Percentiles rank a stretch among this genome's conserved stretches.
phyloP scores from a whole-genome alignment of 768 basidiomycete species.

The Symmetrospora coprosmae region DNA sequence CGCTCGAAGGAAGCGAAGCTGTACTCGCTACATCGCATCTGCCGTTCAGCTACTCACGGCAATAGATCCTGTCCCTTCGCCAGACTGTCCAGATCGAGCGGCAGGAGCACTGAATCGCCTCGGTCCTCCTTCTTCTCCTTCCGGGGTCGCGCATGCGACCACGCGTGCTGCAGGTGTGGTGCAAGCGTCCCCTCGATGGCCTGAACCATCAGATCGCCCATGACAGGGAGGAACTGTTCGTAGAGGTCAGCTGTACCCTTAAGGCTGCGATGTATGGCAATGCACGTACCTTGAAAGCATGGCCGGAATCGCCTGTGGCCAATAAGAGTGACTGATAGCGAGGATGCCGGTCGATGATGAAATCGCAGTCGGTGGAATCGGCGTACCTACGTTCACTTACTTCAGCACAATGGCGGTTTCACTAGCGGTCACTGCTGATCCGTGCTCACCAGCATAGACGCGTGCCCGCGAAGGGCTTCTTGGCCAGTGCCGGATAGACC shows the following conservation, averaged over 20 bases:
- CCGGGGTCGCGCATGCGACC: conserved; percentile 42
- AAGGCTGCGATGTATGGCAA: too few species aligned
- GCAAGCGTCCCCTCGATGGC: conserved; percentile 54
- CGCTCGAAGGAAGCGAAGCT: too few species aligned
- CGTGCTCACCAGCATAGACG: conserved; percentile 75
- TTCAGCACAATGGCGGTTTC: too few species aligned
- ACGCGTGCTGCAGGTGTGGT: conserved; percentile 45
- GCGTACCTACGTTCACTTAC: conserved; percentile 52
- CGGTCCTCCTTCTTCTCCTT: conserved; percentile 29
- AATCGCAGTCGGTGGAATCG: conserved; percentile 71
- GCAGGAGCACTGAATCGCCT: neutral
- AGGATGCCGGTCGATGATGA: conserved; percentile 68
- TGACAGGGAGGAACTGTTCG: conserved; percentile 64
- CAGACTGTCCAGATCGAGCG: neutral
- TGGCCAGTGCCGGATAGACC: conserved; percentile 63
- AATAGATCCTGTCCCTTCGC: neutral
- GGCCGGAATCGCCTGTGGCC: conserved; percentile 77
- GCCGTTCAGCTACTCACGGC: too few species aligned
- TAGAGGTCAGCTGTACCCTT: neutral
- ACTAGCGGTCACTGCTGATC: neutral
- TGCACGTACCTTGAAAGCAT: conserved; percentile 60
- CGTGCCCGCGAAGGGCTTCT: conserved; percentile 56
- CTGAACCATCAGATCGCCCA: conserved; percentile 63
- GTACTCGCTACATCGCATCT: too few species aligned
- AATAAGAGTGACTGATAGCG: conserved; percentile 51